Evolutionary conservation across 2,329 filamentous ascomycete genomes (phyloP).

Genomic region (Bipolaris cookei): DNA sequence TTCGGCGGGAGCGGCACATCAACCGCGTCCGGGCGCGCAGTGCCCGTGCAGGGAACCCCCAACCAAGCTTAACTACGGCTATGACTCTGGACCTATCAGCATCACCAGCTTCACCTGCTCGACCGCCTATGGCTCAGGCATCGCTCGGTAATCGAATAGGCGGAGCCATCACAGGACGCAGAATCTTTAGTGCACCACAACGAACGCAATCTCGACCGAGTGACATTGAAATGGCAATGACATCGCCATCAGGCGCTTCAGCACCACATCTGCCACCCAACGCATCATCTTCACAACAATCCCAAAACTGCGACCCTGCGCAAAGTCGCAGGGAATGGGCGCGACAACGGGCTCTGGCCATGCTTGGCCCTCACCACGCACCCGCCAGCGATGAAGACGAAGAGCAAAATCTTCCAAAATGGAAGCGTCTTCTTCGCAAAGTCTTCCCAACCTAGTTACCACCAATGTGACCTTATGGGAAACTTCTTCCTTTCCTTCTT

Average conservation of each 20-base stretch:
- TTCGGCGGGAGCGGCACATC: conserved; percentile 76
- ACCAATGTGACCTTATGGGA: not conserved
- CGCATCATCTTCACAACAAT: conserved; percentile 1
- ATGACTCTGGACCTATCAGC: conserved; percentile 2
- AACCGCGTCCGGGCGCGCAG: conserved; percentile 63
- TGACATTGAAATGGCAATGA: conserved; percentile 43
- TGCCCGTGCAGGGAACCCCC: conserved; percentile 14
- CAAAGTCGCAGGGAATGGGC: conserved; percentile 54
- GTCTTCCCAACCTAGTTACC: conserved; percentile 43
- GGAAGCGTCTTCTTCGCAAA: conserved; percentile 40
- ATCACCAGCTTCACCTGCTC: not conserved
- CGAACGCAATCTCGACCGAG: conserved; percentile 23
- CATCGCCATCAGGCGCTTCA: not conserved
- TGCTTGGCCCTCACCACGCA: conserved; percentile 47
- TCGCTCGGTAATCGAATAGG: conserved; percentile 37
- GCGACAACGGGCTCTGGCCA: conserved; percentile 52
- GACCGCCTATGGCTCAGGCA: conserved; percentile 23
- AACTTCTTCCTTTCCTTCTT: not conserved
- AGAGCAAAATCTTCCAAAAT: conserved; percentile 26
- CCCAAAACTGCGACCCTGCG: conserved; percentile 21
- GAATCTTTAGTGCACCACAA: conserved; percentile 43
- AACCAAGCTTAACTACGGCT: conserved; percentile 1
- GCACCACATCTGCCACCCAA: not conserved
- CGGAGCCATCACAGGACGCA: conserved; percentile 31
- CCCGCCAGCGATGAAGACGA: conserved; percentile 35